Conservation (phyloP, 805 yeast genomes). For the Blastobotrys chiropterorum region DNA sequence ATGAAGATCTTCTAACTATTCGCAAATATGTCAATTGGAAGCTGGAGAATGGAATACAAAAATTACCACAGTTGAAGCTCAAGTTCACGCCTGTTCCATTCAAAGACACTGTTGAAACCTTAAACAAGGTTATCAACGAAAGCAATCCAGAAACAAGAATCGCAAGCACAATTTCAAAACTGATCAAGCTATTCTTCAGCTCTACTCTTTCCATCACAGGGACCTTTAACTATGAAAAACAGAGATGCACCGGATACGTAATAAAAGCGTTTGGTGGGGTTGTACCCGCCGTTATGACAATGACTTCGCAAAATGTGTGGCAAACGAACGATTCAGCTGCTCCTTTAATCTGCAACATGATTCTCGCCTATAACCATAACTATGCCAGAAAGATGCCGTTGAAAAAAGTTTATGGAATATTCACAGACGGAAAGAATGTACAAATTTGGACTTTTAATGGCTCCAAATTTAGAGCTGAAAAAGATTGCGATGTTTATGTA, state of each 20-base stretch:
- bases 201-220: neutral
- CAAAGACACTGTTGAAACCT: neutral
- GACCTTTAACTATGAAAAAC: neutral
- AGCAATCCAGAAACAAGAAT: neutral
- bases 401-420: neutral
- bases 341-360: neutral
- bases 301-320: neutral
- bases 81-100: neutral
- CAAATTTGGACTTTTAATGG: conserved; percentile 2
- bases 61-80: neutral
- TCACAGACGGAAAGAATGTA: neutral
- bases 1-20: neutral
- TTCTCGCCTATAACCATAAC: conserved; percentile 1
- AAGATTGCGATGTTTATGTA: neutral
- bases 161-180: neutral
- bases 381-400: neutral
- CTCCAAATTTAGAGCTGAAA: neutral
- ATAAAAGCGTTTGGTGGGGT: neutral
- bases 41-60: neutral
- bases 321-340: neutral
- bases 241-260: neutral
- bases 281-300: neutral
- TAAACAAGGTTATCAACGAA: neutral
- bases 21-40: neutral
- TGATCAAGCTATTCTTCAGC: neutral